phyloP scores from a whole-genome alignment of 2,329 filamentous ascomycete genomes.

The Neoascochyta sp. region DNA sequence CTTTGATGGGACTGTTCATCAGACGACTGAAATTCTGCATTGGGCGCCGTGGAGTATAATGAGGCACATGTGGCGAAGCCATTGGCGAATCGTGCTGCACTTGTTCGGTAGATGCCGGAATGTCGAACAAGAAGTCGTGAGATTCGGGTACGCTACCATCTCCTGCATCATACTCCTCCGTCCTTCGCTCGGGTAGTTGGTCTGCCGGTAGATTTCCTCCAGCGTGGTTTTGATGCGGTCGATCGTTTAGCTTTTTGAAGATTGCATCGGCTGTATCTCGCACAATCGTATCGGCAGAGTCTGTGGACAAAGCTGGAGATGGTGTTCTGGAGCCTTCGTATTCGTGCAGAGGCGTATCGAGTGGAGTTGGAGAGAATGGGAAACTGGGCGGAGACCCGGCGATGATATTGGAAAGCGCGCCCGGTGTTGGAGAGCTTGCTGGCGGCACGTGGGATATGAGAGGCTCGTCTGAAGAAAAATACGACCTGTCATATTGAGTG shows the following conservation, averaged over 20 bases:
- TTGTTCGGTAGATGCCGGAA: slow-evolving; percentile 5
- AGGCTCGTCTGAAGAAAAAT: slow-evolving; percentile 25
- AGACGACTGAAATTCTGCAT: slow-evolving; percentile 25
- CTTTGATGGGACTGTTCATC: slow-evolving; percentile 6
- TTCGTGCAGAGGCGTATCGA: slow-evolving; percentile 8
- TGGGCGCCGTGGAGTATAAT: slow-evolving; percentile 14
- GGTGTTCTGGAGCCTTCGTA: slow-evolving; percentile 9
- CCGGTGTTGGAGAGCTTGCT: no score
- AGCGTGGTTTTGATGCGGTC: slow-evolving; percentile 16
- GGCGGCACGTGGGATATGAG: no score
- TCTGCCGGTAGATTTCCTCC: slow-evolving; percentile 10
- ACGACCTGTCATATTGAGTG: slow-evolving; percentile 24
- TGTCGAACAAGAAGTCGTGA: slow-evolving; percentile 27
- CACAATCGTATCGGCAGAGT: slow-evolving; percentile 19
- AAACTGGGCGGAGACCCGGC: slow-evolving; percentile 5
- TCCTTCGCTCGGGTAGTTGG: slow-evolving; percentile 7
- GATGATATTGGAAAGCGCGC: slow-evolving; percentile 6
- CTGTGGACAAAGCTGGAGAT: slow-evolving; percentile 21
- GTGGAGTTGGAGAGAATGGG: slow-evolving; percentile 5
- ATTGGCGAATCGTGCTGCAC: slow-evolving; percentile 9
- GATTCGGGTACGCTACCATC: slow-evolving; percentile 21
- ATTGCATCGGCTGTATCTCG: slow-evolving; percentile 26
- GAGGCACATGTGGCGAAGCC: slow-evolving; percentile 9
- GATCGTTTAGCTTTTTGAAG: slow-evolving; percentile 25
- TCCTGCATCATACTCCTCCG: no score